Conservation (phyloP, 176 grass and related monocot genomes). For the Triticum urartu region DNA sequence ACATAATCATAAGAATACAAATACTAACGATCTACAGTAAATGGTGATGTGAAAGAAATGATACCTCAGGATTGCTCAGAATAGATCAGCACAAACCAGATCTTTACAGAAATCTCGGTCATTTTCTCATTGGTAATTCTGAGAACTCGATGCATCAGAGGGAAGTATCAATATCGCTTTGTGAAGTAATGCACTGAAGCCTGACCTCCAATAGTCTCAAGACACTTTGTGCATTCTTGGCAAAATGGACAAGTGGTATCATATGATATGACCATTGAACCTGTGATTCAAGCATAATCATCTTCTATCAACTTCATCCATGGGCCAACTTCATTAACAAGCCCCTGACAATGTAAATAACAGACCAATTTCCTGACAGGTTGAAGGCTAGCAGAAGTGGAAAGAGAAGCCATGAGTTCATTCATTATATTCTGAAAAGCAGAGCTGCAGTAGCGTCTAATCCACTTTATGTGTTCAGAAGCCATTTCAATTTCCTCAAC, state of each 20-base stretch:
- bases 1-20: background rate
- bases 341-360: constrained; percentile 48
- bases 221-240: background rate
- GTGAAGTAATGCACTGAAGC: background rate
- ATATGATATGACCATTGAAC: background rate
- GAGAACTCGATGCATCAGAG: background rate
- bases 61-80: background rate
- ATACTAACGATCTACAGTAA: background rate
- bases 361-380: constrained; percentile 54
- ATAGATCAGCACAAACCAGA: background rate
- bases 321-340: constrained; percentile 54
- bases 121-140: background rate
- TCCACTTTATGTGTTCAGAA: constrained; percentile 68
- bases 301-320: constrained; percentile 51
- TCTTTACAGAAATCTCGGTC: background rate
- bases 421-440: constrained; percentile 52
- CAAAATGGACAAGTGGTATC: background rate
- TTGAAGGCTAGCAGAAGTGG: constrained; percentile 69
- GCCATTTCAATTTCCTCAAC: constrained; percentile 69
- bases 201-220: background rate
- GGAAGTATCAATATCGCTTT: background rate
- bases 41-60: background rate
- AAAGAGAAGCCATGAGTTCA: constrained; percentile 77
- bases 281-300: constrained; percentile 7
- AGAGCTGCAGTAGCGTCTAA: constrained; percentile 41